phyloP scores from a whole-genome alignment of 768 basidiomycete genomes.

The Xerocomus spinulosus region DNA sequence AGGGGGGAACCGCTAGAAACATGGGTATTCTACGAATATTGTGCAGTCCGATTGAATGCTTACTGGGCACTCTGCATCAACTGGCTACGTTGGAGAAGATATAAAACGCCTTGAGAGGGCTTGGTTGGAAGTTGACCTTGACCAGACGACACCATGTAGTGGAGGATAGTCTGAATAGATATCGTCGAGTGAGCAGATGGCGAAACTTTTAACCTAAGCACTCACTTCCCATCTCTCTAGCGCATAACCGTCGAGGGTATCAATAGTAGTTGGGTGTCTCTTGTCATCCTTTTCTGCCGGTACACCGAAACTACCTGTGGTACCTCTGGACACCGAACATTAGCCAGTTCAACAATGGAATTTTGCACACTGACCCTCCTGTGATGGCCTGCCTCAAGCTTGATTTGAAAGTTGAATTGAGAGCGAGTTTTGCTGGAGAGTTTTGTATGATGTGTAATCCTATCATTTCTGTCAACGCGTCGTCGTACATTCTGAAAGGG shows the following conservation, averaged over 20 bases:
- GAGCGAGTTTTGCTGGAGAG: conserved; percentile 53
- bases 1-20: conserved; percentile 47
- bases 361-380: conserved; percentile 60
- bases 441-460: conserved; percentile 67
- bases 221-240: conserved; percentile 87
- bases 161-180: conserved; percentile 74
- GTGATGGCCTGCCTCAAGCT: conserved; percentile 81
- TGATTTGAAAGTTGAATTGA: conserved; percentile 74
- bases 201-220: conserved; percentile 1
- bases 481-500: conserved; percentile 60
- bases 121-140: conserved; percentile 68
- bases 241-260: conserved; percentile 74
- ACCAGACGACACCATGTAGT: conserved; percentile 96
- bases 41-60: conserved; percentile 20
- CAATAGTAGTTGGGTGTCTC: conserved; percentile 46
- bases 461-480: conserved; percentile 57
- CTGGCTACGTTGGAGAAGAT: conserved; percentile 76
- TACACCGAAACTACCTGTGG: conserved; percentile 79
- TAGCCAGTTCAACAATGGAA: conserved; percentile 1
- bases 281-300: conserved; percentile 65
- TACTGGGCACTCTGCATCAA: conserved; percentile 77
- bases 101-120: conserved; percentile 81
- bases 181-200: background rate
- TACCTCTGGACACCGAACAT: conserved; percentile 46
- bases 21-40: background rate